Evolutionary conservation across 805 yeast species (phyloP).

Genomic region (Ogataea populi-albae): DNA sequence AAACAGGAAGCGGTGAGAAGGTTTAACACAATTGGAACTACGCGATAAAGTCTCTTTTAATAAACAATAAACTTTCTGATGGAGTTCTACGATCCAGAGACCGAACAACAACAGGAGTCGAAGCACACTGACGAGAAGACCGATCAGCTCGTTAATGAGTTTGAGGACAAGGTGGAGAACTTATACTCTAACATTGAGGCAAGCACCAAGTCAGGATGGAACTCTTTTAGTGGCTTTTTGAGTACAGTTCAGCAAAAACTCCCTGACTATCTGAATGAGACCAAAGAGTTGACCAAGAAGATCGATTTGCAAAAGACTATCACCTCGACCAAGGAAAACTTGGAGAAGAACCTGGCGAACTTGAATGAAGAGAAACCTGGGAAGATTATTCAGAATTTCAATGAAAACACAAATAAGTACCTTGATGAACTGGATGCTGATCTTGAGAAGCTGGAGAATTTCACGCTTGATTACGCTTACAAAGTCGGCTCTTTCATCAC

Average conservation of each 20-base stretch:
- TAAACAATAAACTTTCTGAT: too few species aligned
- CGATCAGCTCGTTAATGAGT: conserved; percentile 53
- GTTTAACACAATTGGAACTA: too few species aligned
- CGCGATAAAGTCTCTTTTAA: too few species aligned
- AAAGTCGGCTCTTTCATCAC: conserved; percentile 56
- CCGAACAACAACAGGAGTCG: conserved; percentile 22
- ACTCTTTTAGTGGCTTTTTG: conserved; percentile 34
- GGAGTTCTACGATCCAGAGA: conserved; percentile 32
- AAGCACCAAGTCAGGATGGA: conserved; percentile 37
- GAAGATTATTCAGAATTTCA: conserved; percentile 26
- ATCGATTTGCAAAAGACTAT: conserved; percentile 18
- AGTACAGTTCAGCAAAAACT: conserved; percentile 32
- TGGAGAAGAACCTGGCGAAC: conserved; percentile 17
- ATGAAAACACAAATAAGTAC: conserved; percentile 53
- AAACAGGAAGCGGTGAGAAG: too few species aligned
- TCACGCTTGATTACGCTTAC: conserved; percentile 58
- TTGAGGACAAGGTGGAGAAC: conserved; percentile 40
- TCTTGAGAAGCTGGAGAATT: conserved; percentile 68
- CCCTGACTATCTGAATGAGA: conserved; percentile 32
- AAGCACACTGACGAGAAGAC: conserved; percentile 42
- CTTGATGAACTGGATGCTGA: conserved; percentile 72
- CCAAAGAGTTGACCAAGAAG: conserved; percentile 22
- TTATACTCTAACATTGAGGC: conserved; percentile 45
- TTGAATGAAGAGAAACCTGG: conserved; percentile 25
- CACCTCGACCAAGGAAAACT: conserved; percentile 16